Percentiles rank a stretch among this genome's conserved stretches.
phyloP scores from a whole-genome alignment of 164 flowering plant genomes.

The Platanus orientalis region DNA sequence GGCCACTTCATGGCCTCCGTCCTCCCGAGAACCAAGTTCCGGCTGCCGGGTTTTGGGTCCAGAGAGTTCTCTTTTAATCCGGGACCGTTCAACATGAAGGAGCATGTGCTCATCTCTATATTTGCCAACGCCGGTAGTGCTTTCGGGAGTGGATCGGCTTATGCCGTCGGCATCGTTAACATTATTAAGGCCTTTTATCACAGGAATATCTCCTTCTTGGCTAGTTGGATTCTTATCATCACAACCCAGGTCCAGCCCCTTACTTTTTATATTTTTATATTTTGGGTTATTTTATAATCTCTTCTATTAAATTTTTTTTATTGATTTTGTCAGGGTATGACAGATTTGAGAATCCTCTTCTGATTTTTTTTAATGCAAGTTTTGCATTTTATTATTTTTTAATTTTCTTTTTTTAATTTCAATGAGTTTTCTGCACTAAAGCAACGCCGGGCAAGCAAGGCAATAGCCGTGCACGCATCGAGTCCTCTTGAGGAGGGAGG shows the following conservation, averaged over 20 bases:
- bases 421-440: no score
- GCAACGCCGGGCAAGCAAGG: no score
- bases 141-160: constrained; percentile 55
- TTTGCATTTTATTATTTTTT: no score
- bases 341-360: no score
- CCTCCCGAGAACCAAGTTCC: constrained; percentile 39
- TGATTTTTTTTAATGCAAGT: no score
- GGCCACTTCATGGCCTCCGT: constrained; percentile 56
- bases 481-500: no score
- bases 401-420: no score
- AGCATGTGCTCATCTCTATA: constrained; percentile 65
- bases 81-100: constrained; percentile 66
- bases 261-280: not conserved
- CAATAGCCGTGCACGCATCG: no score
- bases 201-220: constrained; percentile 37
- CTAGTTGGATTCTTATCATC: constrained; percentile 47
- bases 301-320: no score
- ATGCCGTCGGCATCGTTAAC: constrained; percentile 50
- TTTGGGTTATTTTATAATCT: no score
- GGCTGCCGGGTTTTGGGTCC: constrained; percentile 31
- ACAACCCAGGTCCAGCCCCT: constrained; percentile 40
- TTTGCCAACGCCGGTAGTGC: constrained; percentile 66
- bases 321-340: no score
- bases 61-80: constrained; percentile 49
- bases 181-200: constrained; percentile 58